These are phyloP conservation scores for Globisporangium paddicum DNA, from an alignment of 352 stramenopile species.

Conservation along the genomic window DNA sequence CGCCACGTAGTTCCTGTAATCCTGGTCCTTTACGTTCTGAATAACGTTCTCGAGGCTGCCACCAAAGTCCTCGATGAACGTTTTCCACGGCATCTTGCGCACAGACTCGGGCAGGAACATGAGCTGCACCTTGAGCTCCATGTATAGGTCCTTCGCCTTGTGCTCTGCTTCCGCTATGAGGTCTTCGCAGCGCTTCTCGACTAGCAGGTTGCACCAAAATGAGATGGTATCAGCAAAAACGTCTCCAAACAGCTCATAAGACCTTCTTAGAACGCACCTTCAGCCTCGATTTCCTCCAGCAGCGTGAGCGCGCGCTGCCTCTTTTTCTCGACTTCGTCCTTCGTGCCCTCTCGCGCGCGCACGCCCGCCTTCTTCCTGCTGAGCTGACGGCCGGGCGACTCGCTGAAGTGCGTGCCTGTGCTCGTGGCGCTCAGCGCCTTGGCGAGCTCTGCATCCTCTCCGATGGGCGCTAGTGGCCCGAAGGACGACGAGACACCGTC, in stretches of 20 bases:
- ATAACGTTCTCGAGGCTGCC: constrained; percentile 71
- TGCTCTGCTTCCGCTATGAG: constrained; percentile 45
- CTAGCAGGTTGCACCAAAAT: constrained; percentile 15
- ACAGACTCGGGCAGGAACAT: constrained; percentile 67
- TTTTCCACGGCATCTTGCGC: constrained; percentile 75
- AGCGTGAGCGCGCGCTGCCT: constrained; percentile 34
- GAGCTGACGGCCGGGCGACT: constrained; percentile 27
- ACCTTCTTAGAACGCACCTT: constrained; percentile 26
- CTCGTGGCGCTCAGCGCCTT: constrained; percentile 18
- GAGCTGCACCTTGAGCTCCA: constrained; percentile 79
- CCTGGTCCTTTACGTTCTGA: constrained; percentile 40
- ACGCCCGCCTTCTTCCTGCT: constrained; percentile 22
- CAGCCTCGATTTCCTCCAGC: constrained; percentile 56
- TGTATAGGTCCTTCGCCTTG: constrained; percentile 56
- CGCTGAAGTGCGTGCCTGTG: constrained; percentile 25
- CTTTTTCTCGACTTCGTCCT: constrained; percentile 31
- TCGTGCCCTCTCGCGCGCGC: constrained; percentile 14
- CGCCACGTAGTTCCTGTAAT: constrained; percentile 28
- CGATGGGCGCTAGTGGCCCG: constrained; percentile 44
- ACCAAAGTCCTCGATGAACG: constrained; percentile 74
- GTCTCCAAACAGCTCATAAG: not conserved
- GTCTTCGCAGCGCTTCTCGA: constrained; percentile 62
- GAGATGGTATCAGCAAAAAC: too few relatives aligned
- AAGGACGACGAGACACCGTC: constrained; percentile 4
- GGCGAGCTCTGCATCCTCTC: constrained; percentile 51